Evolutionary conservation across 805 yeast genomes (phyloP).

Genomic region (Wickerhamomyces bisporus): DNA sequence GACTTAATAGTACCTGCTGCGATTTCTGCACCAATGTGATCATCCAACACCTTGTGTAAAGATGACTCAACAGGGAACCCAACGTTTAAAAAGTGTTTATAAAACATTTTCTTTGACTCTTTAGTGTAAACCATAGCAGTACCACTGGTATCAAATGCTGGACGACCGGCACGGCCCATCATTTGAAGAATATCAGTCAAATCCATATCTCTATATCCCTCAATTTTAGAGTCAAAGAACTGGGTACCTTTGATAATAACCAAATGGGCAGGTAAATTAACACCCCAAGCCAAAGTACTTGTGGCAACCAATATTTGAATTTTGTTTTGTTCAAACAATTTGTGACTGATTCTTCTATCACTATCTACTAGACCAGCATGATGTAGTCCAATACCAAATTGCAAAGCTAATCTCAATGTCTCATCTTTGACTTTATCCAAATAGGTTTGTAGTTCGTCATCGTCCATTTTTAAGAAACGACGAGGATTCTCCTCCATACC

Average conservation of each 20-base stretch:
- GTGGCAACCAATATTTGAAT: conserved; percentile 90
- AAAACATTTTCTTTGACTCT: conserved; percentile 75
- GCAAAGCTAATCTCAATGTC: conserved; percentile 76
- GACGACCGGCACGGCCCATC: conserved; percentile 99
- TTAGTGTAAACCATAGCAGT: conserved; percentile 88
- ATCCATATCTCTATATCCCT: conserved; percentile 91
- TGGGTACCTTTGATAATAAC: conserved; percentile 97
- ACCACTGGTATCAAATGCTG: conserved; percentile 90
- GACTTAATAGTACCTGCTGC: conserved; percentile 92
- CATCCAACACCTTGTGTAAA: conserved; percentile 71
- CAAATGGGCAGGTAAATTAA: conserved; percentile 94
- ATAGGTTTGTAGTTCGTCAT: conserved; percentile 50
- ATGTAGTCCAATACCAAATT: conserved; percentile 85
- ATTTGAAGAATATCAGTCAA: conserved; percentile 95
- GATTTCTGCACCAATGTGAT: conserved; percentile 93
- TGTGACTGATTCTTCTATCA: conserved; percentile 86
- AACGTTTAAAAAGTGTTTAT: conserved; percentile 79
- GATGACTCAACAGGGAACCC: conserved; percentile 96
- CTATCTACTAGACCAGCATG: conserved; percentile 95
- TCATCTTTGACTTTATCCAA: conserved; percentile 64
- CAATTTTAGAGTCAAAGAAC: conserved; percentile 87
- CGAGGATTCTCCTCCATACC: conserved; percentile 54
- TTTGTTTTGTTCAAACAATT: conserved; percentile 76
- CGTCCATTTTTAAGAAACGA: conserved; percentile 54
- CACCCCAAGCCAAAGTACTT: conserved; percentile 99